Evolutionary conservation across 495 filamentous ascomycete genomes (phyloP).

Genomic region (Schizothecium vesticola): DNA sequence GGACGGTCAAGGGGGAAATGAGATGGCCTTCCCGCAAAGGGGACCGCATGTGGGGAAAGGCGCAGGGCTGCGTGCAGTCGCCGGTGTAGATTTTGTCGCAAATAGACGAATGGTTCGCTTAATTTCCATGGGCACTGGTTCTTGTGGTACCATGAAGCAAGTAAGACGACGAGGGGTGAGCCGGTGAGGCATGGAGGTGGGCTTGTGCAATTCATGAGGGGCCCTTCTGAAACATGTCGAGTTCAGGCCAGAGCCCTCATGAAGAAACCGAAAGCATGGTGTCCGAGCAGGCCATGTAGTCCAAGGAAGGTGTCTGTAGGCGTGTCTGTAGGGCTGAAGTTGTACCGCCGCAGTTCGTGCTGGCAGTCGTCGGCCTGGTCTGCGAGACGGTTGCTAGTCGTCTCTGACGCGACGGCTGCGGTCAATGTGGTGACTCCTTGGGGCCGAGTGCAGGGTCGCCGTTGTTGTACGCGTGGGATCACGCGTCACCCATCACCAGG

Average conservation of each 20-base stretch:
- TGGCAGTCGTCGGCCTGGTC: not conserved
- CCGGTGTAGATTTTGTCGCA: not conserved
- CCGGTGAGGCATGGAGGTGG: not conserved
- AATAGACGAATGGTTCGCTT: not conserved
- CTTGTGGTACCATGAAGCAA: not conserved
- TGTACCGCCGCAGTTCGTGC: not conserved
- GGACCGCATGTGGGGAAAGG: not conserved
- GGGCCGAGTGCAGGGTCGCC: not conserved
- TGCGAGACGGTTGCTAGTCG: not conserved
- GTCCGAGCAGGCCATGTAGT: not conserved
- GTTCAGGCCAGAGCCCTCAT: not conserved
- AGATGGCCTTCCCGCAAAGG: not conserved
- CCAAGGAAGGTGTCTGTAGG: not conserved
- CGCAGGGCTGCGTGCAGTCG: not conserved
- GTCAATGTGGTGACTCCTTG: not conserved
- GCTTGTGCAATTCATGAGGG: not conserved
- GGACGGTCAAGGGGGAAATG: not conserved
- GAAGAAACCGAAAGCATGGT: not conserved
- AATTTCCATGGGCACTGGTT: not conserved
- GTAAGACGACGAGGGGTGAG: not conserved
- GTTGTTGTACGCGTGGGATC: not conserved
- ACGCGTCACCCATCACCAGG: not conserved
- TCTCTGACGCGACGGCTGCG: not conserved
- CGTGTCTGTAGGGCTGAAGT: not conserved
- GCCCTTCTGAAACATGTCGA: not conserved